Conservation (phyloP, 345 rosid genomes). For the Hibiscus syriacus region DNA sequence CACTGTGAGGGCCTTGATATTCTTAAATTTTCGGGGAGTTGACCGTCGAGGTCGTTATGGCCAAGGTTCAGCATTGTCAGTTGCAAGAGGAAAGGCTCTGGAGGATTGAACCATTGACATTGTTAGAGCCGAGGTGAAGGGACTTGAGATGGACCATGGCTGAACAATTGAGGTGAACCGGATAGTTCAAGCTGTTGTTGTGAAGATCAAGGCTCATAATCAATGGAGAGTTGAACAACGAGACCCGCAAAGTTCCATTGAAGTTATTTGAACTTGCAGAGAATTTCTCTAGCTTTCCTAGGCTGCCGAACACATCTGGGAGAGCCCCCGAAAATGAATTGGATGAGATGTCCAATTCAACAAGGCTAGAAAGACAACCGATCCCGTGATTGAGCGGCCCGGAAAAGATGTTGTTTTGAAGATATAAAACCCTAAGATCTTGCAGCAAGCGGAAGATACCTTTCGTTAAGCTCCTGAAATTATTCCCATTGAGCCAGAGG, state of each 20-base stretch:
- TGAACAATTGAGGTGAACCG: slow-evolving; percentile 59
- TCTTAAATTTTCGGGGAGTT: neutral
- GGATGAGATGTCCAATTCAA: slow-evolving; percentile 62
- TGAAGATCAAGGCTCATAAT: slow-evolving; percentile 6
- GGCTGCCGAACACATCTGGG: slow-evolving; percentile 53
- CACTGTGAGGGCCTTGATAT: neutral
- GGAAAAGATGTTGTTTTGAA: slow-evolving; percentile 58
- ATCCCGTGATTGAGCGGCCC: slow-evolving; percentile 50
- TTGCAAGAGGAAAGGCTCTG: slow-evolving; percentile 25
- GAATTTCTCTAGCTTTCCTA: slow-evolving; percentile 49
- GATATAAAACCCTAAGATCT: slow-evolving; percentile 44
- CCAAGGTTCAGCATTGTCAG: neutral
- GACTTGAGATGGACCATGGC: slow-evolving; percentile 44
- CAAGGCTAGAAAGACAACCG: slow-evolving; percentile 59
- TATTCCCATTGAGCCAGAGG: slow-evolving; percentile 51
- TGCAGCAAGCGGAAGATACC: slow-evolving; percentile 46
- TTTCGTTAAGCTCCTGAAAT: slow-evolving; percentile 55
- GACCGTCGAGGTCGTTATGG: neutral
- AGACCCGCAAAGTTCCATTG: slow-evolving; percentile 61
- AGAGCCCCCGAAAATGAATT: slow-evolving; percentile 72
- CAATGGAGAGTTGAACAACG: slow-evolving; percentile 49
- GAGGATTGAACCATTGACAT: slow-evolving; percentile 63
- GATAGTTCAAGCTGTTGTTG: slow-evolving; percentile 1
- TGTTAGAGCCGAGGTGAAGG: slow-evolving; percentile 59
- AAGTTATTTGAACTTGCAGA: slow-evolving; percentile 79